These are phyloP conservation scores for Calocera viscosa DNA, from an alignment of 768 basidiomycete genomes.

Conservation along the genomic window DNA sequence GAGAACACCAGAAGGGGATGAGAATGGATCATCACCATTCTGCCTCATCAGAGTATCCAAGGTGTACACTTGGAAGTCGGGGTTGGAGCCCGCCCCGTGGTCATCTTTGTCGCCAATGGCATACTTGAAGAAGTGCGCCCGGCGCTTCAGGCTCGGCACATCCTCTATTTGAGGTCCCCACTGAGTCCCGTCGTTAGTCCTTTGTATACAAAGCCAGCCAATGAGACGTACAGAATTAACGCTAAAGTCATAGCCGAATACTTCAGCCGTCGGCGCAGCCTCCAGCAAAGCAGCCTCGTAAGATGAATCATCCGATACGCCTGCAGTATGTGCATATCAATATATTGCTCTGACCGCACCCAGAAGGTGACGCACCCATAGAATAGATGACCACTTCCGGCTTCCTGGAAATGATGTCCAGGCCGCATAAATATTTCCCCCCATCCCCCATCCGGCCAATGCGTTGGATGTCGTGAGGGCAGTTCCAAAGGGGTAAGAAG, in stretches of 20 bases:
- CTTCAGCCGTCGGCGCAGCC: slow-evolving; percentile 10
- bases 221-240: slow-evolving; percentile 11
- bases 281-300: slow-evolving; percentile 16
- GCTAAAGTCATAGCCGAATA: slow-evolving; percentile 17
- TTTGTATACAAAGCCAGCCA: no score
- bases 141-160: slow-evolving; percentile 10
- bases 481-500: slow-evolving; percentile 14
- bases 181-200: no score
- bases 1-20: not conserved
- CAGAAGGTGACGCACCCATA: slow-evolving; percentile 11
- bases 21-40: slow-evolving; percentile 36
- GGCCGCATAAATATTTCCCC: slow-evolving; percentile 15
- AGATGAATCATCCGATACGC: slow-evolving; percentile 14
- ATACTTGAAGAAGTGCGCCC: slow-evolving; percentile 16
- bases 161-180: slow-evolving; percentile 16
- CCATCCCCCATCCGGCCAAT: slow-evolving; percentile 15
- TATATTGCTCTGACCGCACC: no score
- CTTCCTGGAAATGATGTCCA: slow-evolving; percentile 12
- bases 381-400: slow-evolving; percentile 14
- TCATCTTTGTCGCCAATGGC: slow-evolving; percentile 14
- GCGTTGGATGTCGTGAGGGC: slow-evolving; percentile 11
- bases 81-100: slow-evolving; percentile 10
- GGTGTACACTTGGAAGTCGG: slow-evolving; percentile 38
- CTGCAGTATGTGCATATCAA: not conserved
- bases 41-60: slow-evolving; percentile 48